Base-by-base conservation (phyloP, 768 basidiomycete species). In the Calocera cornea region DNA sequence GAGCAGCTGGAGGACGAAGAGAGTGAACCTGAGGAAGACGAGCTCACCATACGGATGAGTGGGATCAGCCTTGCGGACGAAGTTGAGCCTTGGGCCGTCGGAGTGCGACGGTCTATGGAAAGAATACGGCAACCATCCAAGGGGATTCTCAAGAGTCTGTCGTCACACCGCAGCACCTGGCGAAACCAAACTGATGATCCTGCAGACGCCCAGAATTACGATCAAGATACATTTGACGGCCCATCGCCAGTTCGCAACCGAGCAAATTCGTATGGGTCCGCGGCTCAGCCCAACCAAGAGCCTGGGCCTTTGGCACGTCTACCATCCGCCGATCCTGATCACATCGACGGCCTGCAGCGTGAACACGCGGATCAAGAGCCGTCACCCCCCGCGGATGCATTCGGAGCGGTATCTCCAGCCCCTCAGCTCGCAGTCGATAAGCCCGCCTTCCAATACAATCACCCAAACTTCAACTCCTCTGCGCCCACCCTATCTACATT, bases 111-210 rank as follows among this genome's bases (percentile, higher is more conserved):
- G 72, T 88, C 87, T 74, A 72, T 87, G 31, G 87, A 95, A 80
- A 79, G 84, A 76, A 78, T 81, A 41, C 79, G 83, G 71, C 72
- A 78, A 70, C 93, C 92, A 1, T 78, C 85, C 33, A 90, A 83
- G 76, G 92, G 95, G 24, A 97, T 99, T 67, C 78, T 99, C 69
- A 99, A 97, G 80, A 77, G 91, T 91, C 76, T 75, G 87, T 84
- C 50, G 34, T 68, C 27, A 27, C 63, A 12, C 5, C 16, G 36
- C 33, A 64, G 47, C 31, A 44, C 33, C 54, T 41, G n/a, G 38
- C 19, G 19, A 33, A n/a, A 16, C 69, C 8, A 40, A 10, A 24
- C 64, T 38, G 54, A 36, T 68, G 34, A 74, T 69, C n/a, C 10
- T 29, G 1, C 73, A 91, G 90, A 87, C 74, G 88, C 89, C 11